These are phyloP conservation scores for Emydomyces testavorans DNA, from an alignment of 2,329 filamentous ascomycete species.

Conservation along the genomic window DNA sequence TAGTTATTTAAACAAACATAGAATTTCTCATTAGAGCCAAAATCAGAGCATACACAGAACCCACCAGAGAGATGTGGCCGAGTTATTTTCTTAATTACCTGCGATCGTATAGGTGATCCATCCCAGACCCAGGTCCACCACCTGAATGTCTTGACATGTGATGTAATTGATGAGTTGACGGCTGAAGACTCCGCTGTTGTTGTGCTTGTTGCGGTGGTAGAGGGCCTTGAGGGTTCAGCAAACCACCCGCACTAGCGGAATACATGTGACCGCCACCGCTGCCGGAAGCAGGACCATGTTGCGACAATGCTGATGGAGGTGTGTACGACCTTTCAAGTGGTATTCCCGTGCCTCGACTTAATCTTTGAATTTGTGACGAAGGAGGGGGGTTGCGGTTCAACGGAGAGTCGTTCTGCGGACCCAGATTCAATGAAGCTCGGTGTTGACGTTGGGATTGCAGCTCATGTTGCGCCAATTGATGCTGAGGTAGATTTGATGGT, in stretches of 20 bases:
- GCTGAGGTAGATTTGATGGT: slow-evolving; percentile 15
- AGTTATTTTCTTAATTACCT: background rate
- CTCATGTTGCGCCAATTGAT: slow-evolving; percentile 16
- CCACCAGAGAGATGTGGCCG: too few relatives aligned
- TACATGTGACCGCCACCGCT: background rate
- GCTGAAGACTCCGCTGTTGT: slow-evolving; percentile 9
- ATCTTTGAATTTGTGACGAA: slow-evolving; percentile 13
- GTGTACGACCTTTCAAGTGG: slow-evolving; percentile 30
- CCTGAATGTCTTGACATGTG: slow-evolving; percentile 10
- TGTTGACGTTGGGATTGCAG: slow-evolving; percentile 20
- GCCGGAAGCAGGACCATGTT: slow-evolving; percentile 16
- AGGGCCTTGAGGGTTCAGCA: slow-evolving; percentile 2
- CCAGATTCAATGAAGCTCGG: slow-evolving; percentile 25
- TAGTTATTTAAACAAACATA: too few relatives aligned
- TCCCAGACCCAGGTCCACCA: background rate
- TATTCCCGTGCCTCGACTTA: slow-evolving; percentile 16
- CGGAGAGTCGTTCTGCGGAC: slow-evolving; percentile 19
- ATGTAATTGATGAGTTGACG: slow-evolving; percentile 7
- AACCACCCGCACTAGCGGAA: background rate
- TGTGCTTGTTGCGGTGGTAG: slow-evolving; percentile 7
- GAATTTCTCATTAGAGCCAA: too few relatives aligned
- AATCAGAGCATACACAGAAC: too few relatives aligned
- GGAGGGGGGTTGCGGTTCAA: slow-evolving; percentile 30
- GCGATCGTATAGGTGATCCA: slow-evolving; percentile 2
- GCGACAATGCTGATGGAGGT: slow-evolving; percentile 28